Evolutionary conservation across 1,284 basidiomycete species (phyloP), one percentile per base, ranked within the genome.

Genomic region (Ceratobasidium sp.): DNA sequence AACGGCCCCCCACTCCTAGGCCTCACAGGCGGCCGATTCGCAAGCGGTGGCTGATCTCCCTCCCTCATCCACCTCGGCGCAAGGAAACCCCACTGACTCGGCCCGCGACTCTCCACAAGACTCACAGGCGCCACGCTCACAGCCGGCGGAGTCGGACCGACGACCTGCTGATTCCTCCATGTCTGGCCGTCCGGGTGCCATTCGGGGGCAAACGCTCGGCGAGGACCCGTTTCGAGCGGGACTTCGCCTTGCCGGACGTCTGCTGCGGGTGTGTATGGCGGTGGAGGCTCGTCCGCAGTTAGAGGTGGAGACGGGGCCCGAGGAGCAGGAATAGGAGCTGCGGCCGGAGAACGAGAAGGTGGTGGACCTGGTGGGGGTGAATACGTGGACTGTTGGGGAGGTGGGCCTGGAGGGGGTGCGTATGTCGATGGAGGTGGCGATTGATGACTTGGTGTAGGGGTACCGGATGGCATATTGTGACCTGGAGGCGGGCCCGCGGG

Each of bases 181-280:
- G 41, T 45, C 1, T 45, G 11, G 14, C 36, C 59, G 17, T 62
- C 59, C 17, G 41, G 59, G 24, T 45, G 41, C 59, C 59, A 62
- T 15, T 62, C 59, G 11, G 59, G 59, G 9, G 59, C 59, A 27
- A 45, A 92, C 0, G 91, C 90, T 17, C 90, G 80, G 11, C 82
- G 77, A 0, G 91, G 91, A 0, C 91, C 91, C 33, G 86, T 81
- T 75, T 91, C 87, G 4, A 92, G 77, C 0, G 90, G 88, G 2
- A 84, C 81, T 79, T 93, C 91, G 11, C 90, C 91, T 1, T 85
- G 82, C 65, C 80, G 78, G 15, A 84, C 65, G 71, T 90, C 86
- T 0, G 91, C 86, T 2, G 85, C 78, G 0, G 87, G 83, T 0
- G 90, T 90, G 78, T 93, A 93, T 0, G 90, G 88, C 0, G 91